Evolutionary conservation across 2,329 filamentous ascomycete species (phyloP).

Genomic region (Colletotrichum sp.): DNA sequence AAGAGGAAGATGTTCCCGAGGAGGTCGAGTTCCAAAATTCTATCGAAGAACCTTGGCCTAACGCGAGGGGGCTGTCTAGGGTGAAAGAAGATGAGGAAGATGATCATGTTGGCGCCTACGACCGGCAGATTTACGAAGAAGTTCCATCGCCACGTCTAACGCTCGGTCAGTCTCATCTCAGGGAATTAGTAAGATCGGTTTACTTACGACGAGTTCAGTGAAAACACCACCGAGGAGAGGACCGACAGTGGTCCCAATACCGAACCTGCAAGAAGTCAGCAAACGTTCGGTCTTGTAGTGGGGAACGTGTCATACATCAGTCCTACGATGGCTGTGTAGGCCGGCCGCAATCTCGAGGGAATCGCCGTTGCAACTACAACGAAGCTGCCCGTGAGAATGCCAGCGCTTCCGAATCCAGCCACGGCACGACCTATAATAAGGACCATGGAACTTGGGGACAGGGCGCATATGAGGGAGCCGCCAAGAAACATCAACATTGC

Average conservation of each 20-base stretch:
- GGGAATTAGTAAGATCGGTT: too few species aligned
- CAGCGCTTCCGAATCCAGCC: constrained; percentile 16
- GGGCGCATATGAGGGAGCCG: constrained; percentile 11
- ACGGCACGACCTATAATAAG: constrained; percentile 16
- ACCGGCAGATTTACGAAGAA: constrained; percentile 26
- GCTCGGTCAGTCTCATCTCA: constrained; percentile 13
- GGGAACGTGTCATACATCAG: constrained; percentile 28
- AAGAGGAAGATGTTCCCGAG: constrained; percentile 49
- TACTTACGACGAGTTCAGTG: constrained; percentile 36
- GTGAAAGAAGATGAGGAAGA: constrained; percentile 28
- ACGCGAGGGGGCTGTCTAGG: constrained; percentile 30
- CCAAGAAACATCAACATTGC: constrained; percentile 11
- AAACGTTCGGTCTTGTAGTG: neutral
- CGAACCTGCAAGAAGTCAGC: constrained; percentile 29
- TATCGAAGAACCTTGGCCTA: constrained; percentile 24
- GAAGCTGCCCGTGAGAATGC: constrained; percentile 38
- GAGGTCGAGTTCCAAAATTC: constrained; percentile 36
- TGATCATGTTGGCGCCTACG: constrained; percentile 31
- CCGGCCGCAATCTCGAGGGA: constrained; percentile 31
- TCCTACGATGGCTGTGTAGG: constrained; percentile 36
- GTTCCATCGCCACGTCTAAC: constrained; percentile 24
- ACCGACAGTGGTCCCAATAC: constrained; percentile 36
- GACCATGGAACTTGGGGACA: constrained; percentile 1
- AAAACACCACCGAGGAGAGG: constrained; percentile 41
- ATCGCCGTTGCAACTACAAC: constrained; percentile 35